Percentiles rank a stretch among this genome's conserved stretches.
phyloP scores from a whole-genome alignment of 495 filamentous ascomycete species.

The Podospora conica region DNA sequence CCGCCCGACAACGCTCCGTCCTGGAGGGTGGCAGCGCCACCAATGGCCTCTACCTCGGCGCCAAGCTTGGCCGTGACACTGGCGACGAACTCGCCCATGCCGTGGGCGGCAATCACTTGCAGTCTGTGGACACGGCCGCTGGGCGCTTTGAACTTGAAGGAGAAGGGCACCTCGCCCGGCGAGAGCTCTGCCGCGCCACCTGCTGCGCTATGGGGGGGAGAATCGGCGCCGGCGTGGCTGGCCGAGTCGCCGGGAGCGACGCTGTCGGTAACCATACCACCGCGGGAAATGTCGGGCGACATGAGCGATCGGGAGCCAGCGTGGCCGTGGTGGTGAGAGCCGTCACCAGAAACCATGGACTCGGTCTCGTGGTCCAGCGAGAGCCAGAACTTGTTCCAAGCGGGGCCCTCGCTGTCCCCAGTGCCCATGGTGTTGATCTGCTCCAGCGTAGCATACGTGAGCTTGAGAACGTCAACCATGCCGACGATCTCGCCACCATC shows the following conservation, averaged over 20 bases:
- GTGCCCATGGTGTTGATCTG: conserved; percentile 72
- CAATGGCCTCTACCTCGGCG: conserved; percentile 76
- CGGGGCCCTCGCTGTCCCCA: conserved; percentile 84
- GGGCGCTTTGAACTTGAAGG: conserved; percentile 99
- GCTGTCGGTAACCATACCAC: conserved; percentile 57
- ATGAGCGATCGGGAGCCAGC: conserved; percentile 48
- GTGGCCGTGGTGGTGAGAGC: conserved; percentile 49
- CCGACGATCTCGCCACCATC: conserved; percentile 94
- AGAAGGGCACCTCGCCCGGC: conserved; percentile 69
- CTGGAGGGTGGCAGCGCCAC: conserved; percentile 66
- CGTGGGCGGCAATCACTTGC: conserved; percentile 72
- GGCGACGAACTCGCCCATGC: conserved; percentile 73
- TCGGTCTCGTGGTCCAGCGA: conserved; percentile 95
- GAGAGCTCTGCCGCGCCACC: conserved; percentile 36
- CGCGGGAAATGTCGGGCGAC: conserved; percentile 65
- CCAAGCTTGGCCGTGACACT: conserved; percentile 83
- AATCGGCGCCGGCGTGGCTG: conserved; percentile 81
- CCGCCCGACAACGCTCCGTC: conserved; percentile 76
- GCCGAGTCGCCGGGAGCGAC: conserved; percentile 90
- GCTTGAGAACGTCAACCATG: conserved; percentile 97
- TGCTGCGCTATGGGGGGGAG: conserved; percentile 59
- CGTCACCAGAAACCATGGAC: conserved; percentile 90
- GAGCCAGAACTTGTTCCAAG: conserved; percentile 99
- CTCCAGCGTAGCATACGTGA: conserved; percentile 96
- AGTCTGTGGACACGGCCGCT: conserved; percentile 91